Evolutionary conservation across 1,139 yeast genomes (phyloP).

Genomic region (Candida tropicalis): DNA sequence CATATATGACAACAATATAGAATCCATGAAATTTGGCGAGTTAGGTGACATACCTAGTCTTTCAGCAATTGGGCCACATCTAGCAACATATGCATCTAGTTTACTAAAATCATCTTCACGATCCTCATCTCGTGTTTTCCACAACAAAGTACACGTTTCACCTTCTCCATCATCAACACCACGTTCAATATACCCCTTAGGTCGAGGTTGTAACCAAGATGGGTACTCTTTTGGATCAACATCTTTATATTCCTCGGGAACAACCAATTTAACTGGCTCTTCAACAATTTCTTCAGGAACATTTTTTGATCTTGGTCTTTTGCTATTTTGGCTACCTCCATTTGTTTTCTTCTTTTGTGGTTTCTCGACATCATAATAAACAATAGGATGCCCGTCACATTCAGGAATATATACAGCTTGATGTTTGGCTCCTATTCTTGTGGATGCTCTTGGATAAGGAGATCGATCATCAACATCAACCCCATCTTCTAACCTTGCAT

Average conservation of each 20-base stretch:
- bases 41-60: constrained; percentile 48
- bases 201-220: constrained; percentile 77
- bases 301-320: constrained; percentile 19
- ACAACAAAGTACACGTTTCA: constrained; percentile 62
- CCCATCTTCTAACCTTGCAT: constrained; percentile 76
- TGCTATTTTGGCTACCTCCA: constrained; percentile 7
- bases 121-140: constrained; percentile 55
- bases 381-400: constrained; percentile 61
- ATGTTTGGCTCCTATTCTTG: constrained; percentile 73
- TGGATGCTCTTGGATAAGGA: constrained; percentile 81
- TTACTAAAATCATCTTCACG: constrained; percentile 30
- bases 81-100: constrained; percentile 57
- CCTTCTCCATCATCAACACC: constrained; percentile 68
- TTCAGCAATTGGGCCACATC: constrained; percentile 60
- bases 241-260: constrained; percentile 52
- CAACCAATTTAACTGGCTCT: constrained; percentile 39
- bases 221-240: constrained; percentile 54
- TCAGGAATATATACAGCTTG: constrained; percentile 71
- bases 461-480: constrained; percentile 74
- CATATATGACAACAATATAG: constrained; percentile 58
- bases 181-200: constrained; percentile 81
- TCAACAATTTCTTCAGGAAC: constrained; percentile 24
- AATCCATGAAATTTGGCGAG: constrained; percentile 83
- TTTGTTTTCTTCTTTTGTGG: constrained; percentile 16
- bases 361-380: constrained; percentile 58